Evolutionary conservation across 805 yeast species (phyloP).

Genomic region (Groenewaldozyma salmanticensis): DNA sequence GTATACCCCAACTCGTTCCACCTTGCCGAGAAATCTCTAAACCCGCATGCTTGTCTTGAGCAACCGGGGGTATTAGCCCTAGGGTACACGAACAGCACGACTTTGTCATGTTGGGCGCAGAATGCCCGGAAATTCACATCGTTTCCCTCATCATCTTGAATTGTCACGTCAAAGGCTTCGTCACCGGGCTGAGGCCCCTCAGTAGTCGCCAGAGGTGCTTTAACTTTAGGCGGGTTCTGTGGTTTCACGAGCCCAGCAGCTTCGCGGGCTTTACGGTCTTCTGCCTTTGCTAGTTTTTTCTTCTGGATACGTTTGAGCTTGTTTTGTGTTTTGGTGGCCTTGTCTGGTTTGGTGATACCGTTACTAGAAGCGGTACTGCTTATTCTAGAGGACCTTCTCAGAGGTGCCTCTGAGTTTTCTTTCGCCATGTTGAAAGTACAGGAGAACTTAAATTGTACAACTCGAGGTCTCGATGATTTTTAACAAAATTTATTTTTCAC

Average conservation of each 20-base stretch:
- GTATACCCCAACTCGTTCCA: conserved; percentile 43
- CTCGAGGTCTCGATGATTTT: too few relatives aligned
- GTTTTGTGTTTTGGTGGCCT: not conserved
- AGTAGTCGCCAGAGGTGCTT: conserved; percentile 14
- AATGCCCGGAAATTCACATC: conserved; percentile 39
- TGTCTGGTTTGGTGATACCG: too few relatives aligned
- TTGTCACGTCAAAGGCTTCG: conserved; percentile 50
- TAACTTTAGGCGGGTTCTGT: conserved; percentile 12
- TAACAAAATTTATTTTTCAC: too few relatives aligned
- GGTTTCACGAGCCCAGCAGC: not conserved
- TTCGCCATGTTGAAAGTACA: too few relatives aligned
- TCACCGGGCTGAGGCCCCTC: conserved; percentile 48
- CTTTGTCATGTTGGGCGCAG: conserved; percentile 30
- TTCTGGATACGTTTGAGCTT: not conserved
- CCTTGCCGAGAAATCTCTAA: conserved; percentile 52
- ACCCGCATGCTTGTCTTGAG: conserved; percentile 89
- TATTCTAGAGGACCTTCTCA: too few relatives aligned
- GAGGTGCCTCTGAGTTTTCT: too few relatives aligned
- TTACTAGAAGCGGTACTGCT: too few relatives aligned
- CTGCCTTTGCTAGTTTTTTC: not conserved
- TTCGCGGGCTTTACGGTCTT: not conserved
- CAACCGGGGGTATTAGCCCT: conserved; percentile 94
- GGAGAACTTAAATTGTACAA: too few relatives aligned
- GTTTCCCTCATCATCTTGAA: conserved; percentile 63
- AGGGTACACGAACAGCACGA: conserved; percentile 65